These are phyloP conservation scores for Paramecium octaurelia DNA, from an alignment of 73 alveolate species.

Conservation along the genomic window DNA sequence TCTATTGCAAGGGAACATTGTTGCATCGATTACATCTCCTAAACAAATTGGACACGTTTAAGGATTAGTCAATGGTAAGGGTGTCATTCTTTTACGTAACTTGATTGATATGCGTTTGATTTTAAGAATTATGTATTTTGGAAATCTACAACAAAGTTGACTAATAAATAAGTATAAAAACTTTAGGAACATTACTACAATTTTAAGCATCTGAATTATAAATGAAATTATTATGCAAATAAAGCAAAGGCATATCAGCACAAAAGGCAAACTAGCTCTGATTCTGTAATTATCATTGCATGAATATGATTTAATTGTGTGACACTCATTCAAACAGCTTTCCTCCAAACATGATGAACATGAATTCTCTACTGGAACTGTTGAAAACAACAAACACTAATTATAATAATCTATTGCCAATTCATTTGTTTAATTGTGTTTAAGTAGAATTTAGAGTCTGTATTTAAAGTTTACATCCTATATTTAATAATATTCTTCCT, in stretches of 20 bases:
- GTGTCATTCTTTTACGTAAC: neutral
- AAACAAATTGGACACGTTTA: constrained; percentile 23
- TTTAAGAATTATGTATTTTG: neutral
- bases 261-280: neutral
- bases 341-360: neutral
- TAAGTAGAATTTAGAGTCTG: neutral
- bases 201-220: neutral
- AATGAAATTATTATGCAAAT: neutral
- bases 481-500: neutral
- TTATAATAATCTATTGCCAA: neutral
- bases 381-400: neutral
- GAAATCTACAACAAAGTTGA: neutral
- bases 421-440: neutral
- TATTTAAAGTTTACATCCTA: neutral
- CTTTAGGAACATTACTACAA: neutral
- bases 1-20: neutral
- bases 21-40: neutral
- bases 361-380: neutral
- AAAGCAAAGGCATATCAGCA: neutral
- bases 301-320: neutral
- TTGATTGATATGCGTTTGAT: neutral
- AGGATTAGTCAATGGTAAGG: neutral
- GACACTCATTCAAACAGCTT: neutral
- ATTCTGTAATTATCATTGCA: neutral
- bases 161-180: neutral